A percentile compares a stretch with the other conserved stretches of the same genome.
These are phyloP conservation scores for Collybiopsis confluens DNA, from an alignment of 768 basidiomycete species.

Conservation along the genomic window DNA sequence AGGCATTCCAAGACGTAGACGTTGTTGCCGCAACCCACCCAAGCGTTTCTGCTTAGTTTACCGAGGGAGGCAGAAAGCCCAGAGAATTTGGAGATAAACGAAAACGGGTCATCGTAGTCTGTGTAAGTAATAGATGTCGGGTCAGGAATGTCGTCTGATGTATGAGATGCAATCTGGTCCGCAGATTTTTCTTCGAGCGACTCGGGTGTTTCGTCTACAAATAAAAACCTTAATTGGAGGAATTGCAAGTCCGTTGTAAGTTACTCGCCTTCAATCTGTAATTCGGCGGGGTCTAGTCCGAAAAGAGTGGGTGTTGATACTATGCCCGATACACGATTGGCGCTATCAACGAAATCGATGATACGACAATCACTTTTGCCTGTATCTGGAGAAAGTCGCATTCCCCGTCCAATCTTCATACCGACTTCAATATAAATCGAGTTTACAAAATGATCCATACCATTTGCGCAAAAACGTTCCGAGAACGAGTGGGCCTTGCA, in stretches of 20 bases:
- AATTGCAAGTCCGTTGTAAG: conserved; percentile 1
- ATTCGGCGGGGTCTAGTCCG: conserved; percentile 71
- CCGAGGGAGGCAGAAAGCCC: conserved; percentile 49
- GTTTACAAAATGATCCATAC: conserved; percentile 36
- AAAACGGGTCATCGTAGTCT: conserved; percentile 75
- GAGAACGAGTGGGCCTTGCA: conserved; percentile 83
- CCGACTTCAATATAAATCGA: not conserved
- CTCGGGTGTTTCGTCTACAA: conserved; percentile 47
- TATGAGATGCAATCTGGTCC: conserved; percentile 20
- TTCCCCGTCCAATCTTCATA: conserved; percentile 84
- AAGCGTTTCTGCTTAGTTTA: conserved; percentile 55
- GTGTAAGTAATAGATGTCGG: conserved; percentile 66
- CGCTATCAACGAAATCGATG: conserved; percentile 87
- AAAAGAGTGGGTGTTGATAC: conserved; percentile 80
- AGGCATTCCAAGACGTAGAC: conserved; percentile 73
- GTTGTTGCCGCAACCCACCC: conserved; percentile 76
- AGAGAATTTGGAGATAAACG: conserved; percentile 43
- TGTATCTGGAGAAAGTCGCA: conserved; percentile 77
- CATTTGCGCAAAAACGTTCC: conserved; percentile 92
- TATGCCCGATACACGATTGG: conserved; percentile 62
- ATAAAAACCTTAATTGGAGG: conserved; percentile 5
- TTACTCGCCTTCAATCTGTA: conserved; percentile 55
- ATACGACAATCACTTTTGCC: conserved; percentile 83
- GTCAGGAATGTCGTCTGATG: conserved; percentile 36
- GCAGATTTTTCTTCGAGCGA: conserved; percentile 40